Evolutionary conservation across 1,284 basidiomycete species (phyloP), one percentile per base, ranked within the genome.

Genomic region (Somion occarium): DNA sequence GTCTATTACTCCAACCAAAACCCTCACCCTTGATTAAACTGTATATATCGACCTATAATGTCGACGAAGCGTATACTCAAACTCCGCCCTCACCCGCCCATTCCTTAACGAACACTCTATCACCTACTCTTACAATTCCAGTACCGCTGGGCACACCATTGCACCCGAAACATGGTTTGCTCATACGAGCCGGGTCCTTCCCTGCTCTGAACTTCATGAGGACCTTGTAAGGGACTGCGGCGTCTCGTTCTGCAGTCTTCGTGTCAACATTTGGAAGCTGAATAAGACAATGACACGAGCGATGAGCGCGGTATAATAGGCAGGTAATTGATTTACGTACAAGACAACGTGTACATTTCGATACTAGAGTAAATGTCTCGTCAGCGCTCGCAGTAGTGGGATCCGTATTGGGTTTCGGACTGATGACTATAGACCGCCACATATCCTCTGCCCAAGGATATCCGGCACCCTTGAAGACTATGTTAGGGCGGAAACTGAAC

Each of bases 231-330:
- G 88, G 88, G 2, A 90, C 84, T 1, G 85, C 83, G 19, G 73
- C 73, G 59, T 90, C 87, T n/a, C 80, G 75, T 23, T 76, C 63
- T 26, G 85, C 88, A 1, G 79, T 83, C 19, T 70, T 68, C 0
- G 82, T 76, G 59, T 80, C 78, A 11, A 91, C 77, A 56, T 90
- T 90, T 15, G 87, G 87, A 38, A 91, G 69, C 87, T 89, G 54
- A 42, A 26, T n/a, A n/a, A 55, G 48, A 37, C 45, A 51, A 24
- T 38, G 30, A 34, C 30, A 34, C 15, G 24, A 25, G n/a, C 42
- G 7, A 44, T 34, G 41, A 24, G n/a, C 23, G 46, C 12, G 50
- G 47, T 51, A 38, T 27, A 12, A 47, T 22, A 19, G 25, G 20
- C 44, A 39, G 3, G 53, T 50, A 34, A 7, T 7, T 15, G 30